phyloP scores from a whole-genome alignment of 2,329 filamentous ascomycete species.

The Pseudogymnoascus verrucosus region DNA sequence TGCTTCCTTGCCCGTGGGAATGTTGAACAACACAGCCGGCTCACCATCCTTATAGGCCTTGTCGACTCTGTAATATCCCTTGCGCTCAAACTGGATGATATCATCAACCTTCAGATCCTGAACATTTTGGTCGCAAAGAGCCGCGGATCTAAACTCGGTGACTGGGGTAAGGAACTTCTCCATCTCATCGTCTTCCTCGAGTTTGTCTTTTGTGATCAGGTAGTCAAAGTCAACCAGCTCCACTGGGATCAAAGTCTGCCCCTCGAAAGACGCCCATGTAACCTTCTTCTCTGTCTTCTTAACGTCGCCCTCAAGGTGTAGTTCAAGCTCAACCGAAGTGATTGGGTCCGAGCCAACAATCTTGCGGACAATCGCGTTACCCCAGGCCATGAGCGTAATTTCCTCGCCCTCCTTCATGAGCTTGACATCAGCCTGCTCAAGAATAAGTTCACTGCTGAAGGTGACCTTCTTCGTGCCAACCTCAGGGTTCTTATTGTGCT shows the following conservation, averaged over 20 bases:
- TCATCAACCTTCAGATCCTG: conserved; percentile 72
- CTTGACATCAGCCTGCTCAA: conserved; percentile 82
- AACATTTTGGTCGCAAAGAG: conserved; percentile 74
- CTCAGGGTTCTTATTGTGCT: conserved; percentile 81
- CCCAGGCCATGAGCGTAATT: conserved; percentile 95
- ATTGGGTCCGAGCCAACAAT: conserved; percentile 54
- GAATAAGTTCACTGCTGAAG: conserved; percentile 64
- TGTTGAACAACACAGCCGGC: conserved; percentile 58
- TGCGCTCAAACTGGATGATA: conserved; percentile 90
- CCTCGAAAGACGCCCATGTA: conserved; percentile 76
- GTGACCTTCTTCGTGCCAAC: conserved; percentile 80
- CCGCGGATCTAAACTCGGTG: conserved; percentile 67
- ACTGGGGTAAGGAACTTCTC: conserved; percentile 76
- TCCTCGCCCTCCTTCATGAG: conserved; percentile 79
- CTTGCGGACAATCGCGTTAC: conserved; percentile 72
- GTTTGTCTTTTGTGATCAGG: conserved; percentile 88
- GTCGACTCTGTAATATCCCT: conserved; percentile 87
- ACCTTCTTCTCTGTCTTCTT: conserved; percentile 96
- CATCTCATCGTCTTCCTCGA: conserved; percentile 78
- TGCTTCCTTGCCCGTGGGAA: conserved; percentile 54
- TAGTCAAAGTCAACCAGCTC: conserved; percentile 94
- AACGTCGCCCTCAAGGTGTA: conserved; percentile 89
- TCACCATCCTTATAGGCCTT: conserved; percentile 49
- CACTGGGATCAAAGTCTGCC: conserved; percentile 68
- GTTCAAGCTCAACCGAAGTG: conserved; percentile 66